Percentiles rank a stretch among this genome's conserved stretches.
Conservation (phyloP, 768 basidiomycete genomes). For the Candolleomyces efflorescens region DNA sequence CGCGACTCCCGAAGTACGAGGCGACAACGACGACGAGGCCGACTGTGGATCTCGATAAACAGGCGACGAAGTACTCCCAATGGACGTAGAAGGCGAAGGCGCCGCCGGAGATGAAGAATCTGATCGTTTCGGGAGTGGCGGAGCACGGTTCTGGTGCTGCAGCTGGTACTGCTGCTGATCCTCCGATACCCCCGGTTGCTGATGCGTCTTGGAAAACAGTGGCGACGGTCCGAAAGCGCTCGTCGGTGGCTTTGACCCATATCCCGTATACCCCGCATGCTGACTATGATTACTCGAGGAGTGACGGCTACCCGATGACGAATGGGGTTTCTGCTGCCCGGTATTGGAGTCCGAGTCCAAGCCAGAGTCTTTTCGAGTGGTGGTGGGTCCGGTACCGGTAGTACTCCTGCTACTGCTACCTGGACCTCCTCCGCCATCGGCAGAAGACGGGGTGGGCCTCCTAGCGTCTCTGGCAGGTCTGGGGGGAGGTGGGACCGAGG, state of each 20-base stretch:
- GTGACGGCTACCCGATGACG: no score
- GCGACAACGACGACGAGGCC: constrained; percentile 29
- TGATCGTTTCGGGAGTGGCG: no score
- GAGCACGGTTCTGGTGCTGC: no score
- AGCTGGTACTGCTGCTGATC: no score
- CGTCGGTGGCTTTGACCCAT: constrained; percentile 1
- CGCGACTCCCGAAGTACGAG: constrained; percentile 38
- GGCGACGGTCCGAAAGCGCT: not conserved
- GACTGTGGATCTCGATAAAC: not conserved
- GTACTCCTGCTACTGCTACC: no score
- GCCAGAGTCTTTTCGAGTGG: constrained; percentile 15
- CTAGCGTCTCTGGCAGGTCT: constrained; percentile 22
- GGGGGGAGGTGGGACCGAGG: constrained; percentile 26
- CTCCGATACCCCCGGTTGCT: not conserved
- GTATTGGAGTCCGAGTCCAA: constrained; percentile 3
- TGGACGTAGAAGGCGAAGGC: no score
- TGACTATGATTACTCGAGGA: not conserved
- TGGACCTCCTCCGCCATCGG: no score
- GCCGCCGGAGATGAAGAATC: no score
- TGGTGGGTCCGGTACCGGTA: not conserved
- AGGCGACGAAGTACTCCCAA: not conserved
- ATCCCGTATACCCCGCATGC: not conserved
- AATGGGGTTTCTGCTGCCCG: not conserved
- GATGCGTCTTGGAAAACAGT: not conserved
- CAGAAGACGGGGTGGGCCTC: constrained; percentile 16